Conservation (phyloP, 2,329 filamentous ascomycete genomes). For the Neurospora crassa region DNA sequence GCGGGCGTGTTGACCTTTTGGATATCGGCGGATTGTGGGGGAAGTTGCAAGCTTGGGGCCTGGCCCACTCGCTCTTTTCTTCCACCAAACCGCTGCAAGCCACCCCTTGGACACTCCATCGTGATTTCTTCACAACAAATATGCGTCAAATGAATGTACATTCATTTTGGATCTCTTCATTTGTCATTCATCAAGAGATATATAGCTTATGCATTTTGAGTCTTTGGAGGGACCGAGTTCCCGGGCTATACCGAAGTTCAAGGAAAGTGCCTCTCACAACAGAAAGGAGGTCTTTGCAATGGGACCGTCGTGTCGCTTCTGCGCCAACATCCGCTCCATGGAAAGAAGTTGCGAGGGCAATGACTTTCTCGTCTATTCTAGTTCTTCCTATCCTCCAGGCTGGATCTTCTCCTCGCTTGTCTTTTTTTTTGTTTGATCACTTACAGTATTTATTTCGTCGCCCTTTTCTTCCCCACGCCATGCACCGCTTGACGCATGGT, state of each 20-base stretch:
- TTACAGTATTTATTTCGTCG: no score
- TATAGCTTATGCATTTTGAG: background rate
- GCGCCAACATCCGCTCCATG: background rate
- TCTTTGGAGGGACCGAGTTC: background rate
- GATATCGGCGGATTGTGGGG: background rate
- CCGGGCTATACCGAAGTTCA: background rate
- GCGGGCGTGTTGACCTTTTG: background rate
- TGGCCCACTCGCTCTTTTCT: background rate
- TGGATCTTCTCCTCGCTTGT: background rate
- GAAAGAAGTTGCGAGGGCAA: background rate
- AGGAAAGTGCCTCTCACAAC: background rate
- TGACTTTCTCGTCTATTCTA: background rate
- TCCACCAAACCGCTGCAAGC: background rate
- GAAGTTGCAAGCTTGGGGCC: background rate
- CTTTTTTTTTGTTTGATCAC: background rate
- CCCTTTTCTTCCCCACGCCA: background rate
- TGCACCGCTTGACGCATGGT: background rate
- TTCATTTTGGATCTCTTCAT: background rate
- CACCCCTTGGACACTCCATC: background rate
- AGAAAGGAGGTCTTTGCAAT: background rate
- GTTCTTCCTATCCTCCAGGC: background rate
- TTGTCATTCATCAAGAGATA: background rate
- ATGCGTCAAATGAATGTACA: background rate
- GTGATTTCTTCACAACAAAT: background rate
- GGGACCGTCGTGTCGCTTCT: background rate